phyloP scores from a whole-genome alignment of 2,329 filamentous ascomycete species.

The Macrophomina phaseolina region DNA sequence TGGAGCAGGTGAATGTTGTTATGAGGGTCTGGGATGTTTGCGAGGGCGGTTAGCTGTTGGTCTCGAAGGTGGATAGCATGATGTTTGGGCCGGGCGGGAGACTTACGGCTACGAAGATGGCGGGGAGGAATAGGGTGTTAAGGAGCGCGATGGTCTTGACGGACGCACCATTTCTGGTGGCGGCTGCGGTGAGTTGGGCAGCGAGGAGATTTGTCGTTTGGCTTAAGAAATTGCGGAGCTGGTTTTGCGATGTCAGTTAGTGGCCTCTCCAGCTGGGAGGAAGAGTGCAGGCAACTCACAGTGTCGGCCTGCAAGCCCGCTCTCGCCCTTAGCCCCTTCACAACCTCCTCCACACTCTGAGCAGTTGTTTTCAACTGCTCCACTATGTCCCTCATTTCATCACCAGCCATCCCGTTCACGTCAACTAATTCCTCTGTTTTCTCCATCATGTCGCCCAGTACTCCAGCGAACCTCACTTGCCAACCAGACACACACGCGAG shows the following conservation, averaged over 20 bases:
- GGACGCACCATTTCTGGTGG: slow-evolving; percentile 41
- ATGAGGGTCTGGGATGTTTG: slow-evolving; percentile 1
- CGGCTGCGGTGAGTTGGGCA: slow-evolving; percentile 29
- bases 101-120: slow-evolving; percentile 46
- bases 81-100: not conserved
- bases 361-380: not conserved
- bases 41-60: not conserved
- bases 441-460: not conserved
- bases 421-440: not conserved
- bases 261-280: too few relatives aligned
- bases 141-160: slow-evolving; percentile 50
- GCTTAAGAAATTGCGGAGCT: slow-evolving; percentile 9
- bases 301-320: not conserved
- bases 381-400: slow-evolving; percentile 8
- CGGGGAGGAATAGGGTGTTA: slow-evolving; percentile 50
- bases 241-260: not conserved
- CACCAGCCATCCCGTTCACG: not conserved
- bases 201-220: slow-evolving; percentile 16
- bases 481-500: not conserved
- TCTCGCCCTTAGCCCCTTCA: slow-evolving; percentile 1
- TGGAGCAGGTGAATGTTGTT: slow-evolving; percentile 19
- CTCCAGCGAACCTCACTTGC: slow-evolving; percentile 2
- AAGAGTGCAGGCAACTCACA: not conserved
- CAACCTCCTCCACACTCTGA: not conserved
- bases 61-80: too few relatives aligned